Percentiles rank a stretch among this genome's conserved stretches.
These are phyloP conservation scores for Filobasidium floriforme DNA, from an alignment of 768 basidiomycete genomes.

Conservation along the genomic window DNA sequence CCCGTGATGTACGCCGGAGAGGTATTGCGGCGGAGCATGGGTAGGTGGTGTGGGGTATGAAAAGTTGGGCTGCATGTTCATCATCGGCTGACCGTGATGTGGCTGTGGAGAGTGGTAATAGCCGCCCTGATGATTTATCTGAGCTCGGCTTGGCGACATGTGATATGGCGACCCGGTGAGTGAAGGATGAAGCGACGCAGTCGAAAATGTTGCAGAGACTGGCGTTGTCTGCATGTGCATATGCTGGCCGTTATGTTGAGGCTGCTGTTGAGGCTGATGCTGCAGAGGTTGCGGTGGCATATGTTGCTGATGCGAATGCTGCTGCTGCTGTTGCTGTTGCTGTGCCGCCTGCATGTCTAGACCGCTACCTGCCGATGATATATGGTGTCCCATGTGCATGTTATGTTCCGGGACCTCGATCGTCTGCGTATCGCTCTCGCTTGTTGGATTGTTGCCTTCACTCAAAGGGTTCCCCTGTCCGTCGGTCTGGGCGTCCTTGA, in stretches of 20 bases:
- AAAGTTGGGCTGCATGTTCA: constrained; percentile 6
- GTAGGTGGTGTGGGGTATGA: constrained; percentile 8
- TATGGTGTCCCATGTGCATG: constrained; percentile 30
- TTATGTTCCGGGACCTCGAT: constrained; percentile 32
- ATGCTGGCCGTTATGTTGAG: not conserved
- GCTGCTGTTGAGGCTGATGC: constrained; percentile 14
- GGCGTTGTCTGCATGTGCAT: not conserved
- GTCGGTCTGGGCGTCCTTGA: not conserved
- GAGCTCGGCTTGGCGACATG: not conserved
- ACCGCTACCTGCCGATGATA: not conserved
- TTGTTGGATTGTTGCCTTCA: constrained; percentile 13
- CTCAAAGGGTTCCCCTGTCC: constrained; percentile 8
- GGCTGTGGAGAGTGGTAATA: not conserved
- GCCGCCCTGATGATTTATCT: not conserved
- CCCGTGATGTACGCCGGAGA: constrained; percentile 1
- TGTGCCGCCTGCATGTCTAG: constrained; percentile 13
- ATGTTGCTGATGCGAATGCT: constrained; percentile 6
- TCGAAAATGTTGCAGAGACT: not conserved
- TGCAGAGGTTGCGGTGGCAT: constrained; percentile 14
- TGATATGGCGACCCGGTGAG: not conserved
- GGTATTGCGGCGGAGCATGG: constrained; percentile 5
- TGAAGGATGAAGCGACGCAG: no score
- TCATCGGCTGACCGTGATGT: constrained; percentile 3
- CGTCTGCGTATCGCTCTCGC: constrained; percentile 11
- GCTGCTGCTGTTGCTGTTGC: constrained; percentile 21